Percentiles rank a stretch among this genome's conserved stretches.
Evolutionary conservation across 192 early-diverging fungal genomes (phyloP).

Genomic region (Entomortierella beljakovae): DNA sequence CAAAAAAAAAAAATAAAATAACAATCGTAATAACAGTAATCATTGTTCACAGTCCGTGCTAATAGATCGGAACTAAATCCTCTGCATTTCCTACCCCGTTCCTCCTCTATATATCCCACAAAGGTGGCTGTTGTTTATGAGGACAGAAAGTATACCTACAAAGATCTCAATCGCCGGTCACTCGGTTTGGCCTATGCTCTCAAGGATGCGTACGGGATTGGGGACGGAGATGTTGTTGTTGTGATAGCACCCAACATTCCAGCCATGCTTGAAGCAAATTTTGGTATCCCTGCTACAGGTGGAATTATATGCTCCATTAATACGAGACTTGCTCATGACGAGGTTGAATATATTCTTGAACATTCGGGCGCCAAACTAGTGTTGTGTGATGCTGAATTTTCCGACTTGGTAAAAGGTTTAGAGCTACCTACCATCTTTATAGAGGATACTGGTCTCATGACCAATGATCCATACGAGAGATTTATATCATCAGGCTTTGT

Average conservation of each 20-base stretch:
- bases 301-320: conserved; percentile 70
- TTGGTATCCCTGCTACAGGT: conserved; percentile 63
- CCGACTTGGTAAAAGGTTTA: conserved; percentile 34
- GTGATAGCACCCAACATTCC: conserved; percentile 67
- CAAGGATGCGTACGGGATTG: conserved; percentile 36
- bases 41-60: conserved; percentile 1
- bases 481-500: conserved; percentile 35
- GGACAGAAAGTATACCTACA: conserved; percentile 51
- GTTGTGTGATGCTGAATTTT: conserved; percentile 60
- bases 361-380: conserved; percentile 63
- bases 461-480: conserved; percentile 62
- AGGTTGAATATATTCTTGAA: conserved; percentile 68
- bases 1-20: no score
- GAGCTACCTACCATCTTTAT: conserved; percentile 34
- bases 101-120: conserved; percentile 57
- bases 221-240: conserved; percentile 62
- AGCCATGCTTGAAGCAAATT: conserved; percentile 67
- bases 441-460: conserved; percentile 25
- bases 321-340: conserved; percentile 59
- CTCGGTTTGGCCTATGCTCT: conserved; percentile 58
- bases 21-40: no score
- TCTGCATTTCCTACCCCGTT: conserved; percentile 62
- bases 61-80: conserved; percentile 61
- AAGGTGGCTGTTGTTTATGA: conserved; percentile 63
- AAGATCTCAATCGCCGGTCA: conserved; percentile 57